phyloP scores from a whole-genome alignment of 345 rosid genomes.

The Chamaenerion angustifolium region DNA sequence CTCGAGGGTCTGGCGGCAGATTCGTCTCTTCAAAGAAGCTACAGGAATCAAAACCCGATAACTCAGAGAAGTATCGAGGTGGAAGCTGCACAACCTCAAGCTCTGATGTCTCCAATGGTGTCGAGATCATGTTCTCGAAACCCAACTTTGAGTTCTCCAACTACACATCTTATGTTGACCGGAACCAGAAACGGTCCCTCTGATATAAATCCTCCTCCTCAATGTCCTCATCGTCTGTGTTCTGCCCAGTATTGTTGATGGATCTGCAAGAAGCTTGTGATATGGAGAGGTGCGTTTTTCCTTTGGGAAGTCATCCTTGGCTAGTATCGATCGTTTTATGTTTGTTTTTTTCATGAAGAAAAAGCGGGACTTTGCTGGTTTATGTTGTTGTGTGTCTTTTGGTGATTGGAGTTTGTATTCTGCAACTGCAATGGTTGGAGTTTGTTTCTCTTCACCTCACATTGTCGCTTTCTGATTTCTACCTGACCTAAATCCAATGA shows the following conservation, averaged over 20 bases:
- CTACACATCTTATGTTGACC: conserved; percentile 17
- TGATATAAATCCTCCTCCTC: neutral
- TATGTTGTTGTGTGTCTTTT: too few relatives aligned
- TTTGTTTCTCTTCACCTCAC: too few relatives aligned
- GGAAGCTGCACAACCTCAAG: conserved; percentile 32
- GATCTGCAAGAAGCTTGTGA: conserved; percentile 21
- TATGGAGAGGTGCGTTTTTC: neutral
- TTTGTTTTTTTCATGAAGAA: conserved; percentile 15
- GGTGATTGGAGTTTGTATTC: too few relatives aligned
- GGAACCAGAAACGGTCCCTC: conserved; percentile 10
- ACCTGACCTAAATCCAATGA: too few relatives aligned
- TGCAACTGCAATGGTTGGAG: too few relatives aligned
- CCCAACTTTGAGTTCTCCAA: conserved; percentile 37
- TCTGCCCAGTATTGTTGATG: conserved; percentile 5
- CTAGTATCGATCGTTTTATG: conserved; percentile 16
- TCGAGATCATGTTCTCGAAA: conserved; percentile 32
- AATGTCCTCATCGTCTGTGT: too few relatives aligned
- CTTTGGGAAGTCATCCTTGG: conserved; percentile 98
- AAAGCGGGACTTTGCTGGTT: too few relatives aligned
- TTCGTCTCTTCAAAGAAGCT: conserved; percentile 51
- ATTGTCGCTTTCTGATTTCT: too few relatives aligned
- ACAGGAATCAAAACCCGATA: conserved; percentile 17
- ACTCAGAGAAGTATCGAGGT: conserved; percentile 18
- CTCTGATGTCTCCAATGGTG: conserved; percentile 35
- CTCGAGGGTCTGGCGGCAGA: conserved; percentile 78